Percentiles rank a stretch among this genome's conserved stretches.
Conservation (phyloP, 768 basidiomycete species). For the Hysterangium stoloniferum region DNA sequence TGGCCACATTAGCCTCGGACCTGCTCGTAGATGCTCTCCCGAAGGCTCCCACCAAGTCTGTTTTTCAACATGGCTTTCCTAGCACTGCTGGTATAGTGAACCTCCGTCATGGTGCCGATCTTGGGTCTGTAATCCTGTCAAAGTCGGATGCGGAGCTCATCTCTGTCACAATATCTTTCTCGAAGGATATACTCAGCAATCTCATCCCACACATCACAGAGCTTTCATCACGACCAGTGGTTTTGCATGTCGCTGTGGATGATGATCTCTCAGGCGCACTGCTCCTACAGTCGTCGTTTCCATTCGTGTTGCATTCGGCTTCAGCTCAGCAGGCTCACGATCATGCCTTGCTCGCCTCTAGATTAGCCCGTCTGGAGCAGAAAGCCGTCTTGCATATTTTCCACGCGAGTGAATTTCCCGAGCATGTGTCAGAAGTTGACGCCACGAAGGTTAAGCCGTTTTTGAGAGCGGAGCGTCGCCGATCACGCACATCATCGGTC, state of each 20-base stretch:
- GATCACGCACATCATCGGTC: not conserved
- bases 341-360: slow-evolving; percentile 80
- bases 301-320: slow-evolving; percentile 75
- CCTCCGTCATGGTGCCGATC: slow-evolving; percentile 60
- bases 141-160: slow-evolving; percentile 37
- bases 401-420: slow-evolving; percentile 36
- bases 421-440: slow-evolving; percentile 41
- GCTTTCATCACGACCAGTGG: slow-evolving; percentile 56
- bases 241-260: slow-evolving; percentile 61
- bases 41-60: slow-evolving; percentile 31
- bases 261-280: slow-evolving; percentile 67
- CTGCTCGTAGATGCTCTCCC: slow-evolving; percentile 52
- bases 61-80: slow-evolving; percentile 33
- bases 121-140: slow-evolving; percentile 47
- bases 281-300: slow-evolving; percentile 68
- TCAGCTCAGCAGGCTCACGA: slow-evolving; percentile 79
- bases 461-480: slow-evolving; percentile 39
- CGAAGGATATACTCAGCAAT: slow-evolving; percentile 44
- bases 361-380: slow-evolving; percentile 59
- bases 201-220: slow-evolving; percentile 66
- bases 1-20: slow-evolving; percentile 68
- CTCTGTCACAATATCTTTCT: slow-evolving; percentile 50
- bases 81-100: slow-evolving; percentile 30
- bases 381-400: slow-evolving; percentile 86
- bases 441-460: slow-evolving; percentile 56